Conservation (phyloP, 2,329 filamentous ascomycete species). For the Lachnellula willkommii region DNA sequence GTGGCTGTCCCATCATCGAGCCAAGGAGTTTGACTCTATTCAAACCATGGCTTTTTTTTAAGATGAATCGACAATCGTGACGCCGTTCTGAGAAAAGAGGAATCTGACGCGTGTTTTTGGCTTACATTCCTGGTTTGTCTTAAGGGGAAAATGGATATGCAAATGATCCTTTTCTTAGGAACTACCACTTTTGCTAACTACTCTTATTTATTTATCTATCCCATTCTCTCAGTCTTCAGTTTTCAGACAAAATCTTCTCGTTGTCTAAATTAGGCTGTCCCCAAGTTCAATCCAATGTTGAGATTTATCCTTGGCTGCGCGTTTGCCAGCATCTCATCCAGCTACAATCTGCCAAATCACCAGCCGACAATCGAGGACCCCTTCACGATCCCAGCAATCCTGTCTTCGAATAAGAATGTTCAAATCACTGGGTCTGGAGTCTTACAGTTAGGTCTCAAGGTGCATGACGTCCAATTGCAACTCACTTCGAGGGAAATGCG, state of each 20-base stretch:
- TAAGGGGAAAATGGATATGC: too few relatives aligned
- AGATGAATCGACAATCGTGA: neutral
- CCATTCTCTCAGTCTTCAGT: too few relatives aligned
- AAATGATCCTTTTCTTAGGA: too few relatives aligned
- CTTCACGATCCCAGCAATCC: neutral
- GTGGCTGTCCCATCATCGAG: neutral
- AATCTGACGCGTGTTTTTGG: neutral
- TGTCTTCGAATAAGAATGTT: neutral
- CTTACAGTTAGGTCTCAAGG: neutral
- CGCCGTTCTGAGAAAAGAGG: neutral
- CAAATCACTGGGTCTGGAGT: neutral
- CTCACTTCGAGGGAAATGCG: neutral
- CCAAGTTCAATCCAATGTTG: neutral
- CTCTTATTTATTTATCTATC: too few relatives aligned
- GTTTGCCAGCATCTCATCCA: neutral
- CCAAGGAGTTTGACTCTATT: neutral
- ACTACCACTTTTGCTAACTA: too few relatives aligned
- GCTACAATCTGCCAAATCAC: neutral
- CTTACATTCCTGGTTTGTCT: neutral
- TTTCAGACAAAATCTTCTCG: neutral
- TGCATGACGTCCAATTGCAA: neutral
- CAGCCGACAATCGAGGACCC: neutral
- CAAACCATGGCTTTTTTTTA: neutral
- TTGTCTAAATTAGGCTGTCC: neutral
- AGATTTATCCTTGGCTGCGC: neutral